phyloP scores from a whole-genome alignment of 345 rosid species.

The Hevea brasiliensis region DNA sequence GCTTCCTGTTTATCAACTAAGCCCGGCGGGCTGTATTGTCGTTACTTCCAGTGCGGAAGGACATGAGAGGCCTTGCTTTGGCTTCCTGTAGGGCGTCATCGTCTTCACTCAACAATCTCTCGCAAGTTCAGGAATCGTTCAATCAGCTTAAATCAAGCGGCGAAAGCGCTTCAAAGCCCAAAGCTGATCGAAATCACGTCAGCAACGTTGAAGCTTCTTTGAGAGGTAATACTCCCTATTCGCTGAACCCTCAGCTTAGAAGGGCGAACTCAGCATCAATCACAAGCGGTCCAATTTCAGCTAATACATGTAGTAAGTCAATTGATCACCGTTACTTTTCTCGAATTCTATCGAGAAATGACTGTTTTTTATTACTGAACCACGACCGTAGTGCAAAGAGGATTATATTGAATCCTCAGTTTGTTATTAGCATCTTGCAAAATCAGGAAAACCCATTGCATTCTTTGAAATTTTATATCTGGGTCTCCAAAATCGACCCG shows the following conservation, averaged over 20 bases:
- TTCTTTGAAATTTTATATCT: slow-evolving; percentile 65
- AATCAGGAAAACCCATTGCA: slow-evolving; percentile 69
- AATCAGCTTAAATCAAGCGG: slow-evolving; percentile 1
- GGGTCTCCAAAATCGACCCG: slow-evolving; percentile 61
- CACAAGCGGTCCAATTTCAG: slow-evolving; percentile 16
- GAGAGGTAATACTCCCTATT: slow-evolving; percentile 27
- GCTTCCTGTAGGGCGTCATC: slow-evolving; percentile 44
- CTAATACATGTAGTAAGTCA: slow-evolving; percentile 18
- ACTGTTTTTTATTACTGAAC: slow-evolving; percentile 67
- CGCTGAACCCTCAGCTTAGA: not conserved
- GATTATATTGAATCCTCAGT: slow-evolving; percentile 49
- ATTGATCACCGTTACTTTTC: slow-evolving; percentile 55
- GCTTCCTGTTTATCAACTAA: not conserved
- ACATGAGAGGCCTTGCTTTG: slow-evolving; percentile 56
- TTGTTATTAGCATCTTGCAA: slow-evolving; percentile 63
- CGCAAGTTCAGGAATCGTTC: slow-evolving; percentile 6
- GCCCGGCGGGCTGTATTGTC: not conserved
- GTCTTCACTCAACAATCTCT: slow-evolving; percentile 24
- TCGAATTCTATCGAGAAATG: slow-evolving; percentile 57
- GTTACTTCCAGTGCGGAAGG: slow-evolving; percentile 3
- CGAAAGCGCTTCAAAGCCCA: slow-evolving; percentile 18
- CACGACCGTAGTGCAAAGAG: slow-evolving; percentile 60
- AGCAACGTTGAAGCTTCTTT: slow-evolving; percentile 17
- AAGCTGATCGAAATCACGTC: slow-evolving; percentile 1
- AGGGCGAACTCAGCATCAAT: slow-evolving; percentile 3